Percentiles rank a stretch among this genome's conserved stretches.
These are phyloP conservation scores for Neopestalotiopsis rosae DNA, from an alignment of 2,329 filamentous ascomycete genomes.

Conservation along the genomic window DNA sequence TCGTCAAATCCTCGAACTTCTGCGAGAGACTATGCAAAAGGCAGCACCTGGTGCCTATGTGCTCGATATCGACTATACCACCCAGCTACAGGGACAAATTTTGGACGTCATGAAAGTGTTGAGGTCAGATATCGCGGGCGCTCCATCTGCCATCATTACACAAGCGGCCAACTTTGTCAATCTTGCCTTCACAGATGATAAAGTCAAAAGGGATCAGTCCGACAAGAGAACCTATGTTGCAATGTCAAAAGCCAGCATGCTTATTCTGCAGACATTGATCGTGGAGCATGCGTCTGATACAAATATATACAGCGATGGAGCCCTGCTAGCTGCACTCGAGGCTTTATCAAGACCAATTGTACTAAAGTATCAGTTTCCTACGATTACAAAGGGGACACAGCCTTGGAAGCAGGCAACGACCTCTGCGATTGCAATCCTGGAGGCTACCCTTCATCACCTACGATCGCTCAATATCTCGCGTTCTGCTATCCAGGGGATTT, in stretches of 20 bases:
- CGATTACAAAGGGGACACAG: conserved; percentile 71
- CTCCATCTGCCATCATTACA: conserved; percentile 70
- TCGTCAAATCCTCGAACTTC: conserved; percentile 70
- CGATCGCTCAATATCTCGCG: conserved; percentile 52
- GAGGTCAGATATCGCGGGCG: conserved; percentile 67
- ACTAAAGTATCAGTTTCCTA: conserved; percentile 81
- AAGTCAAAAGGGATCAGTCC: conserved; percentile 35
- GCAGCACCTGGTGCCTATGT: conserved; percentile 72
- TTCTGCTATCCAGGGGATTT: conserved; percentile 63
- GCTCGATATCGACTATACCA: conserved; percentile 75
- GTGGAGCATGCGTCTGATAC: conserved; percentile 62
- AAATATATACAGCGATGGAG: conserved; percentile 73
- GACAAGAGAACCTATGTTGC: conserved; percentile 83
- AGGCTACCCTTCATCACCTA: conserved; percentile 67
- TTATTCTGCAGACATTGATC: conserved; percentile 67
- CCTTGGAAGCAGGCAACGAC: conserved; percentile 84
- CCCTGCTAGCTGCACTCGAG: conserved; percentile 68
- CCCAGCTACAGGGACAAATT: conserved; percentile 73
- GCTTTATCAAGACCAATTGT: conserved; percentile 73
- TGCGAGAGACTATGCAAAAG: conserved; percentile 73
- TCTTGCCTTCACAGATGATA: conserved; percentile 65
- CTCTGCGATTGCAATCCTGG: conserved; percentile 70
- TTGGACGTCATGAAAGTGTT: conserved; percentile 72
- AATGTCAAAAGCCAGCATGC: conserved; percentile 82
- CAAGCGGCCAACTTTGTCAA: conserved; percentile 74